A percentile compares a stretch with the other conserved stretches of the same genome.
Evolutionary conservation across 495 filamentous ascomycete genomes (phyloP).

Genomic region (Penicillium odoratum): DNA sequence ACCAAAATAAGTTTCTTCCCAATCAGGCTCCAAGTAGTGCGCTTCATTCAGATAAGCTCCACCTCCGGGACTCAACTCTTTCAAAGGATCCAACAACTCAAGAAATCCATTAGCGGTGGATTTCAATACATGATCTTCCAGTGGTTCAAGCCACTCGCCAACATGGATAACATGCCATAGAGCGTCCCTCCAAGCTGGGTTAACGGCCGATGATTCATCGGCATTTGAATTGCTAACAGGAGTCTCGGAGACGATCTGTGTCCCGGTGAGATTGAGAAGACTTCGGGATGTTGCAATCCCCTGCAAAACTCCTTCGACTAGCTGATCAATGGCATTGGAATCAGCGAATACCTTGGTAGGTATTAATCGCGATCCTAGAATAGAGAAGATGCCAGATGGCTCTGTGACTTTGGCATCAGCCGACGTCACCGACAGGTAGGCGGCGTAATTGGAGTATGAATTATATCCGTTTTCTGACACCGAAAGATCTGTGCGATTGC

Average conservation of each 20-base stretch:
- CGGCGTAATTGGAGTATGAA: conserved; percentile 16
- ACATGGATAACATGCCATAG: conserved; percentile 23
- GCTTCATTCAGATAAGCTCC: conserved; percentile 25
- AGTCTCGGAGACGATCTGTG: conserved; percentile 18
- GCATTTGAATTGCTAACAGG: conserved; percentile 16
- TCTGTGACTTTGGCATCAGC: conserved; percentile 12
- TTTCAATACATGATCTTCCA: neutral
- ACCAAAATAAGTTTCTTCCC: conserved; percentile 58
- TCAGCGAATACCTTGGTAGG: conserved; percentile 22
- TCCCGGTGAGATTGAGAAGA: conserved; percentile 9
- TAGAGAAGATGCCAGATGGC: conserved; percentile 23
- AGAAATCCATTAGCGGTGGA: neutral
- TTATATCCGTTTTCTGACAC: conserved; percentile 12
- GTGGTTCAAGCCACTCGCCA: conserved; percentile 15
- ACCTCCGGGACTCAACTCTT: conserved; percentile 20
- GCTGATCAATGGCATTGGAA: conserved; percentile 16
- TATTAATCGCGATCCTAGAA: conserved; percentile 23
- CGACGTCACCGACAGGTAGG: conserved; percentile 12
- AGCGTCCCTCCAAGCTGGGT: conserved; percentile 21
- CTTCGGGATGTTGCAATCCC: conserved; percentile 9
- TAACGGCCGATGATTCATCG: conserved; percentile 5
- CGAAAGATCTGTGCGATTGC: conserved; percentile 8
- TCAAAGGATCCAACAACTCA: conserved; percentile 16
- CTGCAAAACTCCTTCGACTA: conserved; percentile 14
- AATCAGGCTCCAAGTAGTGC: conserved; percentile 56